phyloP scores from a whole-genome alignment of 805 yeast genomes.

The Kluyveromyces dobzhanskii region DNA sequence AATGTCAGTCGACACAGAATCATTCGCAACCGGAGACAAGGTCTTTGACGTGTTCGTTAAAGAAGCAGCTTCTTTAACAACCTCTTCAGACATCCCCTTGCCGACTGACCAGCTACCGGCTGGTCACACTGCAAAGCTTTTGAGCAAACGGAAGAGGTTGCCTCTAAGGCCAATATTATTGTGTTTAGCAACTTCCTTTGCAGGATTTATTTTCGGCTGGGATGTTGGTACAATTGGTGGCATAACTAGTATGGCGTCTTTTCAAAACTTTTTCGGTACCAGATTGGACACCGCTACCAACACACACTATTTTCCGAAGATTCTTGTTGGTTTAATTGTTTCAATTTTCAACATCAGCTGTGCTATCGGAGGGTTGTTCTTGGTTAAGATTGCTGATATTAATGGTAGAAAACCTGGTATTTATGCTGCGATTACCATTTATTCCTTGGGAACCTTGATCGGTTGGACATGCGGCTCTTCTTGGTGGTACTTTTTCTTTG shows the following conservation, averaged over 20 bases:
- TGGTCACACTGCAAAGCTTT: background rate
- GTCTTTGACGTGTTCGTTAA: background rate
- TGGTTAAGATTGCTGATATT: conserved; percentile 51
- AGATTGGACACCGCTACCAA: conserved; percentile 20
- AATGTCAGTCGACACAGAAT: too few relatives aligned
- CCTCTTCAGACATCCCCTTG: background rate
- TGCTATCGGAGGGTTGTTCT: conserved; percentile 56
- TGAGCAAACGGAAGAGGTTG: background rate
- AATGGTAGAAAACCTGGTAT: conserved; percentile 56
- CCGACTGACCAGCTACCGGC: background rate
- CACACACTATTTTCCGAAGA: conserved; percentile 31
- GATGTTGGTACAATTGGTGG: conserved; percentile 76
- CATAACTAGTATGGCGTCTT: conserved; percentile 52
- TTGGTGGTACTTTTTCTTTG: conserved; percentile 60
- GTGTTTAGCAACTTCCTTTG: conserved; percentile 55
- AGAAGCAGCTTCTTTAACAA: background rate
- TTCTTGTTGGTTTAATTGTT: conserved; percentile 42
- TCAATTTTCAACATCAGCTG: conserved; percentile 60
- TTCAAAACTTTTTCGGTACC: conserved; percentile 43
- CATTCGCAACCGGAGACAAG: background rate
- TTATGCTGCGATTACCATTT: conserved; percentile 44
- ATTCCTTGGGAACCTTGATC: conserved; percentile 50
- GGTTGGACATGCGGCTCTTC: conserved; percentile 43
- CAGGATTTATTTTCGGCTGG: conserved; percentile 68
- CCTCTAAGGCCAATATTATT: conserved; percentile 19